Conservation (phyloP, 225 moss, liverwort and hornwort genomes). For the Lunularia cruciata region DNA sequence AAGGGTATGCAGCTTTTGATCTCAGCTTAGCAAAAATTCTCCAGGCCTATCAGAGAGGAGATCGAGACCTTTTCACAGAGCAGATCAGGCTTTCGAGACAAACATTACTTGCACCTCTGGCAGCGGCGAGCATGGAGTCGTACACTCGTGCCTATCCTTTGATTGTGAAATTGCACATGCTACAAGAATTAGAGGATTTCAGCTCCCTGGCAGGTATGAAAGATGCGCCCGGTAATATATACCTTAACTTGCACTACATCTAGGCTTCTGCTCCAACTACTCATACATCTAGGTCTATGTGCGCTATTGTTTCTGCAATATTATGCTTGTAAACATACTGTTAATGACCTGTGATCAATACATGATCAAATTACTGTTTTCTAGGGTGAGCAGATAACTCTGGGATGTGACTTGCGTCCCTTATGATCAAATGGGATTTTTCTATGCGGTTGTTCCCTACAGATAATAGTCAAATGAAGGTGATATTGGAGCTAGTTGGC, state of each 20-base stretch:
- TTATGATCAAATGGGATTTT: too few relatives aligned
- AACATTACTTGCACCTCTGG: constrained; percentile 82
- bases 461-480: constrained; percentile 59
- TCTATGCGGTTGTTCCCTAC: constrained; percentile 22
- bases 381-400: too few relatives aligned
- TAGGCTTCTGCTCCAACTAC: too few relatives aligned
- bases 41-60: constrained; percentile 77
- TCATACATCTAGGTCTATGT: too few relatives aligned
- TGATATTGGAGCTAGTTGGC: constrained; percentile 77
- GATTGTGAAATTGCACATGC: constrained; percentile 93
- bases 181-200: constrained; percentile 96
- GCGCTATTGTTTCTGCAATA: too few relatives aligned
- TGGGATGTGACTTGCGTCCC: too few relatives aligned
- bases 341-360: too few relatives aligned
- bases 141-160: constrained; percentile 97
- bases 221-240: constrained; percentile 37
- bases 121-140: constrained; percentile 99
- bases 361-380: too few relatives aligned
- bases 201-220: constrained; percentile 65
- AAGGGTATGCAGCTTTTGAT: constrained; percentile 76
- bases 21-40: constrained; percentile 83
- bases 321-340: too few relatives aligned
- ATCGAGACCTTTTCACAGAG: constrained; percentile 61
- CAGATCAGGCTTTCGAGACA: constrained; percentile 74
- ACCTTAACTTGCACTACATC: too few relatives aligned